phyloP scores from a whole-genome alignment of 192 early-diverging fungal genomes.

The Coemansia interrupta region DNA sequence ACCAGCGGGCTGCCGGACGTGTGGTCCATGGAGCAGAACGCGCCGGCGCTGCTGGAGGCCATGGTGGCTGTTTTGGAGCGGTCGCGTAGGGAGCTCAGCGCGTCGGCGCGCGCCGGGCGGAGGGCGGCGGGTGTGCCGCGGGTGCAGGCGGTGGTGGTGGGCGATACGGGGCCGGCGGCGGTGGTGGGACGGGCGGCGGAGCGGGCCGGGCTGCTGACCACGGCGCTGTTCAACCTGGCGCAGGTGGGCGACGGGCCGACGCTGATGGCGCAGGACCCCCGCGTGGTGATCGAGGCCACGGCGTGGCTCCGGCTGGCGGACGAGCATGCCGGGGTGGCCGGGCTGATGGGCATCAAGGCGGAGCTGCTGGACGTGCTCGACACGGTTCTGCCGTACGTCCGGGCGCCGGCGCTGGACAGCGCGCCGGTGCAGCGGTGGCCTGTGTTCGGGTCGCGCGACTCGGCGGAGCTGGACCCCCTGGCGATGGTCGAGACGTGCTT shows the following conservation, averaged over 20 bases:
- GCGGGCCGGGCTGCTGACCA: constrained; percentile 31
- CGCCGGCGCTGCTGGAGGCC: constrained; percentile 48
- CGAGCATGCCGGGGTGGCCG: neutral
- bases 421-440: constrained; percentile 25
- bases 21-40: constrained; percentile 29
- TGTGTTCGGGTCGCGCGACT: constrained; percentile 19
- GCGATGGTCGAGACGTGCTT: constrained; percentile 42
- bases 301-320: constrained; percentile 31
- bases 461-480: constrained; percentile 26
- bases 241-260: constrained; percentile 44
- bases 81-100: constrained; percentile 23
- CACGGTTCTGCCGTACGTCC: constrained; percentile 32
- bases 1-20: constrained; percentile 31
- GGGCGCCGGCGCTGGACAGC: constrained; percentile 27
- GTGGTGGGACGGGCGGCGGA: constrained; percentile 14
- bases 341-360: constrained; percentile 7
- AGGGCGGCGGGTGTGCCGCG: neutral
- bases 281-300: constrained; percentile 34
- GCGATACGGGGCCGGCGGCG: constrained; percentile 21
- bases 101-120: too few relatives aligned
- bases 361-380: constrained; percentile 44
- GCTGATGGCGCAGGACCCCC: constrained; percentile 42
- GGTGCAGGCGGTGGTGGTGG: constrained; percentile 11
- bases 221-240: constrained; percentile 39
- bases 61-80: constrained; percentile 31